Base-by-base conservation (phyloP, 2,329 filamentous ascomycete species). In the Alternaria angustiovoidea region DNA sequence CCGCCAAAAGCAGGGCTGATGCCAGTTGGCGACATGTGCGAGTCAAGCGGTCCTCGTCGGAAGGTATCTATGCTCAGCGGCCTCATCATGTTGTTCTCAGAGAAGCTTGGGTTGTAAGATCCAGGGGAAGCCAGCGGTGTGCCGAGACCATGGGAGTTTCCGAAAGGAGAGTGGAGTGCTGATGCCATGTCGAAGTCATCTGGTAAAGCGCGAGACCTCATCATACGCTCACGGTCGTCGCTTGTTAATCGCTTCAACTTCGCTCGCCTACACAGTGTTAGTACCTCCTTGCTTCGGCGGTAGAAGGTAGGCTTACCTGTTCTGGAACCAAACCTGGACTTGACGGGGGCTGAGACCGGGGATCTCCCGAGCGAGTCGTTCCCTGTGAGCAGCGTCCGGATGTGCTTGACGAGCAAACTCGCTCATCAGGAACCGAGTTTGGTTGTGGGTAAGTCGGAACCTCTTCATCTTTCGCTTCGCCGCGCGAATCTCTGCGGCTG, bases 251-350 rank as follows among this genome's bases (percentile, higher is more conserved):
- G 81, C 79, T 88, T 88, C 62, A 88, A 78, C 75, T 88, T 88
- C 18, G 86, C 86, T 71, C 86, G 79, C 76, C 86, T 88, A 44
- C 32, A 9, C 24, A 4, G 24, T 42, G 57, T 76, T 59, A 75
- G 70, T 54, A 54, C 47, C 5, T 20, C 24, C 22, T 18, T 18
- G 8, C 36, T 24, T 54, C 14, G 30, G 41, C n/a, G 2, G 22
- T 24, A 42, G 28, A 11, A 41, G 22, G n/a, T 26, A 30, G 54
- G 74, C 85, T 70, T 86, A 97, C 94, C 94, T 88, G 80, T 98
- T 98, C 80, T 98, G 94, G 80, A 98, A 98, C 94, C 94, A 98
- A 51, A 98, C 94, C 79, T 98, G 94, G 24, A 98, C 94, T 77
- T 98, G 94, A 62, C 94, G 88, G 38, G 94, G 92, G 71, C 92